A percentile compares a stretch with the other conserved stretches of the same genome.
Conservation (phyloP, 2,329 filamentous ascomycete species). For the Ophiostoma quercus region DNA sequence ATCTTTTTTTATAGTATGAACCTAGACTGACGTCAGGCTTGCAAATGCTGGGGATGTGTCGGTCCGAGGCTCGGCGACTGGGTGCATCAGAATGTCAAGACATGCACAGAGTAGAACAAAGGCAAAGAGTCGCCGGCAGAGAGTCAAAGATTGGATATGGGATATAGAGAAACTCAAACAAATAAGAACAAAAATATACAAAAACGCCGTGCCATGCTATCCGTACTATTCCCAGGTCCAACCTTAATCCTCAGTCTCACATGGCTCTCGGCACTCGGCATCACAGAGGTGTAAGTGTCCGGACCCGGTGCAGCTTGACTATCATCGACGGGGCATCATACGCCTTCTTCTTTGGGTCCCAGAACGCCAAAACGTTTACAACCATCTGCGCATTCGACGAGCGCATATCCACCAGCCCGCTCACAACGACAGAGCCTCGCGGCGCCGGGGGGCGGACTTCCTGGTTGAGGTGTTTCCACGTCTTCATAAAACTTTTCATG, state of each 20-base stretch:
- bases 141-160: neutral
- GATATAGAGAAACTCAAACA: neutral
- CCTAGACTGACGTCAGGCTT: neutral
- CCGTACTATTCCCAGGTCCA: neutral
- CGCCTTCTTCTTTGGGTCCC: constrained; percentile 50
- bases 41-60: neutral
- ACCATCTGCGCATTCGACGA: constrained; percentile 44
- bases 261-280: too few relatives aligned
- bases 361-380: constrained; percentile 50
- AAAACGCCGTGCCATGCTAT: constrained; percentile 7
- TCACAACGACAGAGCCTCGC: constrained; percentile 48
- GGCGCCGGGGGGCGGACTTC: constrained; percentile 41
- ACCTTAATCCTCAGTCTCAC: neutral
- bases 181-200: neutral
- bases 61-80: neutral
- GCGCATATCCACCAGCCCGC: constrained; percentile 51
- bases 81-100: neutral
- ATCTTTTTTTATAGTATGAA: too few relatives aligned
- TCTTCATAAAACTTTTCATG: constrained; percentile 35
- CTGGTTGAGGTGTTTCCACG: constrained; percentile 44
- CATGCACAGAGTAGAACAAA: neutral
- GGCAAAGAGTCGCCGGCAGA: neutral
- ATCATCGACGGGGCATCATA: constrained; percentile 38
- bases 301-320: constrained; percentile 43
- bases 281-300: constrained; percentile 36